Conservation (phyloP, 23 red algal genomes). For the Gracilariopsis chorda region DNA sequence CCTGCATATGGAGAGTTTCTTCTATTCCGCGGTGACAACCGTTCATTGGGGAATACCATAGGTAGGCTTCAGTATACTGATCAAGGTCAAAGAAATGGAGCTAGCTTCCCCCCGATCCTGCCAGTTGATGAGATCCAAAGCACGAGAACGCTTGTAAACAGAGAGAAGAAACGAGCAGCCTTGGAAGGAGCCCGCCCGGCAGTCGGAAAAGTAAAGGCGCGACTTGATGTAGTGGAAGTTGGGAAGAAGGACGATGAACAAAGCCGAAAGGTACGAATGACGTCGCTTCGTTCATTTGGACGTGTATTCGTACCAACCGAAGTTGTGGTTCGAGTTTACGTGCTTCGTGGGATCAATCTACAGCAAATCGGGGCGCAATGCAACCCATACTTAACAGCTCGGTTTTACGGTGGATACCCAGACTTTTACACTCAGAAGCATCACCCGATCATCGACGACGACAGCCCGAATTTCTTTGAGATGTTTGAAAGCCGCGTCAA, state of each 20-base stretch:
- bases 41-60: slow-evolving; percentile 53
- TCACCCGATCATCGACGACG: slow-evolving; percentile 57
- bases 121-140: slow-evolving; percentile 51
- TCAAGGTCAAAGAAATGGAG: slow-evolving; percentile 2
- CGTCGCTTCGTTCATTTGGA: slow-evolving; percentile 69
- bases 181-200: slow-evolving; percentile 67
- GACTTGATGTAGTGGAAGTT: slow-evolving; percentile 64
- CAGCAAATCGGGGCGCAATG: slow-evolving; percentile 68
- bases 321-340: slow-evolving; percentile 80
- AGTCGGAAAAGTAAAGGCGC: slow-evolving; percentile 71
- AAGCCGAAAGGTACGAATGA: slow-evolving; percentile 38
- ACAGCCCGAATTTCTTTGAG: slow-evolving; percentile 86
- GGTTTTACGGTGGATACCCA: slow-evolving; percentile 82
- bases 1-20: slow-evolving; percentile 79
- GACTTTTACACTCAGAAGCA: slow-evolving; percentile 78
- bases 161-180: slow-evolving; percentile 49
- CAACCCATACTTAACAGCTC: slow-evolving; percentile 69
- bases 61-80: slow-evolving; percentile 24
- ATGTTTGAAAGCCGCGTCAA: slow-evolving; percentile 85
- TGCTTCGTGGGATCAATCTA: slow-evolving; percentile 70
- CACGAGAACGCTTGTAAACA: slow-evolving; percentile 6
- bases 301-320: slow-evolving; percentile 72
- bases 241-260: slow-evolving; percentile 52
- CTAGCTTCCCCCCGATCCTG: slow-evolving; percentile 40
- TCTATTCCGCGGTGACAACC: slow-evolving; percentile 83